Evolutionary conservation across 495 filamentous ascomycete genomes (phyloP).

Genomic region (Aspergillus biplanus): DNA sequence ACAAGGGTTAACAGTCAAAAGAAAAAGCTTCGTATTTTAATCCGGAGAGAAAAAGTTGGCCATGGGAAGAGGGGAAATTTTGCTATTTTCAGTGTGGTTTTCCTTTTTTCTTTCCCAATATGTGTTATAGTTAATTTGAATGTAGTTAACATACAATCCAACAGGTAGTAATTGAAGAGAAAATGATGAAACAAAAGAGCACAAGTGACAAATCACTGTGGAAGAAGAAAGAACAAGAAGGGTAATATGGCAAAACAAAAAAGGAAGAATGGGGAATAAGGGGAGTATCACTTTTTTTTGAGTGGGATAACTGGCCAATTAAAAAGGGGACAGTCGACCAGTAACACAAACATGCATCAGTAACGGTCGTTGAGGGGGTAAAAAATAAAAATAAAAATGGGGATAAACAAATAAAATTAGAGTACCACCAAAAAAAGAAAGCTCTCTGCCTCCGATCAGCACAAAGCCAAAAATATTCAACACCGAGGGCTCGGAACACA

Average conservation of each 20-base stretch:
- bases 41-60: not conserved
- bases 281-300: slow-evolving; percentile 32
- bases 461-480: slow-evolving; percentile 9
- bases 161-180: slow-evolving; percentile 23
- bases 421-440: slow-evolving; percentile 15
- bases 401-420: slow-evolving; percentile 18
- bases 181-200: slow-evolving; percentile 25
- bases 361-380: slow-evolving; percentile 30
- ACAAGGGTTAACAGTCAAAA: too few relatives aligned
- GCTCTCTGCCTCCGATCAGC: slow-evolving; percentile 15
- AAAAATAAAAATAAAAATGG: slow-evolving; percentile 21
- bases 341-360: slow-evolving; percentile 36
- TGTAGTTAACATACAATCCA: slow-evolving; percentile 34
- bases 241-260: slow-evolving; percentile 24
- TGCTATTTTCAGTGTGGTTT: not conserved
- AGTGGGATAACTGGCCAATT: slow-evolving; percentile 28
- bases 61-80: slow-evolving; percentile 9
- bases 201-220: slow-evolving; percentile 31
- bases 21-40: too few relatives aligned
- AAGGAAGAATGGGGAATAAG: slow-evolving; percentile 13
- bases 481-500: slow-evolving; percentile 23
- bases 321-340: slow-evolving; percentile 35
- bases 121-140: slow-evolving; percentile 19
- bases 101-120: slow-evolving; percentile 17
- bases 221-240: slow-evolving; percentile 24